phyloP scores from a whole-genome alignment of 805 yeast species.

The Metschnikowia vanudenii region DNA sequence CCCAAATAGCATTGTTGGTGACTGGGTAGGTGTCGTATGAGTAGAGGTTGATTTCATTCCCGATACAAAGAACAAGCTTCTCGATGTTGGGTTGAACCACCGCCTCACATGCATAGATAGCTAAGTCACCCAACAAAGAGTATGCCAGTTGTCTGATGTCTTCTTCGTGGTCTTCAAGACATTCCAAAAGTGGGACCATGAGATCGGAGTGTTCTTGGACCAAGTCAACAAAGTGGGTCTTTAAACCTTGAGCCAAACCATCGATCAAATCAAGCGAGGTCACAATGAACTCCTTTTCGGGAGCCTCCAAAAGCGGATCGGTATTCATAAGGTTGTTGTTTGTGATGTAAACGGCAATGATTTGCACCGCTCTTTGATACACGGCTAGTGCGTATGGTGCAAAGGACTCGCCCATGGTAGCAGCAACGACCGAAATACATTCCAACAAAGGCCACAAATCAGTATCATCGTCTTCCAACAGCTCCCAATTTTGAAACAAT shows the following conservation, averaged over 20 bases:
- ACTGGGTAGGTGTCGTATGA: conserved; percentile 55
- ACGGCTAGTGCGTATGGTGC: conserved; percentile 88
- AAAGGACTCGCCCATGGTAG: conserved; percentile 78
- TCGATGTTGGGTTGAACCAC: conserved; percentile 48
- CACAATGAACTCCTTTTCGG: conserved; percentile 87
- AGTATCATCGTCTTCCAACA: conserved; percentile 69
- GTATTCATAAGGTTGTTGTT: conserved; percentile 59
- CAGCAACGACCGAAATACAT: conserved; percentile 89
- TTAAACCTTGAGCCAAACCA: conserved; percentile 89
- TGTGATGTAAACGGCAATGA: conserved; percentile 66
- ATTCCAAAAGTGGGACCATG: conserved; percentile 60
- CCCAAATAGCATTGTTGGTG: conserved; percentile 90
- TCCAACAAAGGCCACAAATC: conserved; percentile 91
- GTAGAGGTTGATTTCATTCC: conserved; percentile 61
- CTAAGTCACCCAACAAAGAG: conserved; percentile 88
- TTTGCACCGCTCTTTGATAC: conserved; percentile 71
- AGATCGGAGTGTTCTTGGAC: conserved; percentile 44
- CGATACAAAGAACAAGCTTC: conserved; percentile 61
- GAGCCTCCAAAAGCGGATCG: conserved; percentile 68
- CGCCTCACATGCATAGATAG: conserved; percentile 52
- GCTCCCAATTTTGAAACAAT: conserved; percentile 76
- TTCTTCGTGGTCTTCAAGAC: conserved; percentile 70
- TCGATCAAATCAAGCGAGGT: conserved; percentile 88
- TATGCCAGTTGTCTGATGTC: conserved; percentile 94
- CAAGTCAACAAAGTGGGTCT: conserved; percentile 56